A percentile compares a stretch with the other conserved stretches of the same genome.
phyloP scores from a whole-genome alignment of 768 basidiomycete species.

The Termitomyces sp. region DNA sequence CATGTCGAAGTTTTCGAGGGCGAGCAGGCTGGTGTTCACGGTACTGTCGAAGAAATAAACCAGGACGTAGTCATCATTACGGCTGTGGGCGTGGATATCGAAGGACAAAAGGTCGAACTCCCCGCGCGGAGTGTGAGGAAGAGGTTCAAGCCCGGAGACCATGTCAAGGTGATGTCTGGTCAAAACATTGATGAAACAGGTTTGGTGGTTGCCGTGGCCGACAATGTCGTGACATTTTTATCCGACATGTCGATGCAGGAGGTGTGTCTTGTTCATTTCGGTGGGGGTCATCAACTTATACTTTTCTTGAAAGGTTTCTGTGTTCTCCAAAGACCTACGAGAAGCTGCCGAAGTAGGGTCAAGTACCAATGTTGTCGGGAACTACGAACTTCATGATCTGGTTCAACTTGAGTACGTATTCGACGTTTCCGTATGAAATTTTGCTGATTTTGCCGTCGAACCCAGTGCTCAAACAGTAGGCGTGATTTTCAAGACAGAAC shows the following conservation, averaged over 20 bases:
- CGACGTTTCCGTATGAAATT: not conserved
- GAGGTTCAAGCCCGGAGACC: slow-evolving; percentile 94
- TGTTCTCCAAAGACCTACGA: slow-evolving; percentile 95
- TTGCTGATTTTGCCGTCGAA: slow-evolving; percentile 11
- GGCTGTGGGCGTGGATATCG: slow-evolving; percentile 78
- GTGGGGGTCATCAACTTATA: not conserved
- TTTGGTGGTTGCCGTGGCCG: slow-evolving; percentile 87
- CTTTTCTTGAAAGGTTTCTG: slow-evolving; percentile 66
- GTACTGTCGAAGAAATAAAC: slow-evolving; percentile 86
- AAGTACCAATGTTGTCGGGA: slow-evolving; percentile 83
- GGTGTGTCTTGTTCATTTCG: slow-evolving; percentile 40
- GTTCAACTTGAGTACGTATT: slow-evolving; percentile 90
- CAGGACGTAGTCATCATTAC: slow-evolving; percentile 86
- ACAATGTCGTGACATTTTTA: slow-evolving; percentile 91
- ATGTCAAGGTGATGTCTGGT: slow-evolving; percentile 97
- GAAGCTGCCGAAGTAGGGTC: slow-evolving; percentile 98
- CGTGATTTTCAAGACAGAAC: slow-evolving; percentile 96
- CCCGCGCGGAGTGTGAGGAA: slow-evolving; percentile 90
- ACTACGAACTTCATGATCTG: slow-evolving; percentile 94
- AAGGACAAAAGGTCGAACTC: slow-evolving; percentile 83
- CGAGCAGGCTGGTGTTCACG: slow-evolving; percentile 90
- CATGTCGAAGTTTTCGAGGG: slow-evolving; percentile 97
- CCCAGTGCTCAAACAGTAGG: slow-evolving; percentile 87
- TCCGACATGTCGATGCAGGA: slow-evolving; percentile 98
- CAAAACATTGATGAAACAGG: slow-evolving; percentile 95